phyloP scores from a whole-genome alignment of 148 eudicot species.

The Salicornia ramosissima region DNA sequence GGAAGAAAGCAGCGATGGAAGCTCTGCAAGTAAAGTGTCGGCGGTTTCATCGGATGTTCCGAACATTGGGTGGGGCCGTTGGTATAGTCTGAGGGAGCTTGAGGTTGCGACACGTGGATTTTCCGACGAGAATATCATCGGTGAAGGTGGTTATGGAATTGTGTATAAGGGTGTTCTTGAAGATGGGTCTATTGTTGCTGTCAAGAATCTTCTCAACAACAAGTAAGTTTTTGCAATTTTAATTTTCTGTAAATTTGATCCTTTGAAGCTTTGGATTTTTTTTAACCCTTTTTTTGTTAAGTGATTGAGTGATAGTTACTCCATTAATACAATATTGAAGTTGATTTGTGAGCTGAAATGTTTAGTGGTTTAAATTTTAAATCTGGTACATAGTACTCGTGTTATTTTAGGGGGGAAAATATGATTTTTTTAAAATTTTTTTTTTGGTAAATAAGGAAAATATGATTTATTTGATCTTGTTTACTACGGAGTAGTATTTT shows the following conservation, averaged over 20 bases:
- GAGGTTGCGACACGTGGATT: constrained; percentile 70
- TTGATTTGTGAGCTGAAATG: not conserved
- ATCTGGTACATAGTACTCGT: not conserved
- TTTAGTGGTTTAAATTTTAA: not conserved
- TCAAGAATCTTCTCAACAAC: constrained; percentile 73
- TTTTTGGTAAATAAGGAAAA: no score
- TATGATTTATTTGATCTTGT: not conserved
- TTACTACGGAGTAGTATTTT: no score
- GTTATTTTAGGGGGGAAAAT: not conserved
- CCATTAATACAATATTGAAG: not conserved
- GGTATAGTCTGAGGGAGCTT: constrained; percentile 77
- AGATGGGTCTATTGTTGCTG: constrained; percentile 81
- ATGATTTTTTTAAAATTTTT: no score
- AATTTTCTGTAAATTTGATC: not conserved
- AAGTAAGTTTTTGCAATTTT: constrained; percentile 43
- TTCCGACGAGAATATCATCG: constrained; percentile 58
- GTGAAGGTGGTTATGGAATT: constrained; percentile 90
- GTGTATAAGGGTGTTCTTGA: constrained; percentile 75
- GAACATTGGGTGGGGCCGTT: constrained; percentile 81
- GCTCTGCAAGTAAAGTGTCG: constrained; percentile 49
- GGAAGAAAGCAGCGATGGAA: constrained; percentile 35
- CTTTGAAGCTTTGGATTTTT: not conserved
- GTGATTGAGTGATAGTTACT: not conserved
- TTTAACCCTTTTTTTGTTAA: not conserved
- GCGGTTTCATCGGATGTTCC: constrained; percentile 31